Base-by-base conservation (phyloP, 768 basidiomycete species). In the Mycena polygramma region DNA sequence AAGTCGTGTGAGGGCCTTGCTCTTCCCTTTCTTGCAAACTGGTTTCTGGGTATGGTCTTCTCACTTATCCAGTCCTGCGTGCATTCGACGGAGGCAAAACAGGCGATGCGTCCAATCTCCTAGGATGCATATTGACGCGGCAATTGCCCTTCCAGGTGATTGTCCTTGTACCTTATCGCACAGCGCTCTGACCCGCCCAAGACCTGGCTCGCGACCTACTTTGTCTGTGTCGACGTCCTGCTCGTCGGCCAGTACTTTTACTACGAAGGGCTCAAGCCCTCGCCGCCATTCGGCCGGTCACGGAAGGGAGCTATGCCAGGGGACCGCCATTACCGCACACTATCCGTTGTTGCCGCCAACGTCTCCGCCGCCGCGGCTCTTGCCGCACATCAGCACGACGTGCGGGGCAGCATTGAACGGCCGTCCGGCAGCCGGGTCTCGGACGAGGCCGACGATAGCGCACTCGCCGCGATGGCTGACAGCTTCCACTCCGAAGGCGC, bases 141-240 rank as follows among this genome's bases (percentile, higher is more conserved):
- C 98, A 99, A 77, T 86, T 98, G 19, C 95, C 96, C 24, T 99
- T 99, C 80, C 97, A 99, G 82, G 96, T 95, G 79, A 75, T 88
- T 63, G 26, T 74, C 73, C 41, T 63, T 62, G 75, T 63, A 51
- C 53, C 24, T 58, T 57, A 43, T 41, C 69, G 57, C 70, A 60
- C 45, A 19, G 15, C 53, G 59, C 66, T 36, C 35, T 49, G n/a
- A 43, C 26, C 24, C 62, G 17, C 41, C 57, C 51, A 63, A 98
- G 95, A 97, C 90, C 49, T 94, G 90, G 78, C 94, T 99, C 53
- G 97, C 98, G 4, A 86, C 86, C 0, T 99, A 99, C 79, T 99
- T 98, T 77, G 92, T 94, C 76, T 82, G 87, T 63, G 88, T 99
- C 59, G 98, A 99, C 79, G 82, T 90, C 58, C 83, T 86, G 37